Base-by-base conservation (phyloP, 495 filamentous ascomycete species). In the Hypoxylon rickii region DNA sequence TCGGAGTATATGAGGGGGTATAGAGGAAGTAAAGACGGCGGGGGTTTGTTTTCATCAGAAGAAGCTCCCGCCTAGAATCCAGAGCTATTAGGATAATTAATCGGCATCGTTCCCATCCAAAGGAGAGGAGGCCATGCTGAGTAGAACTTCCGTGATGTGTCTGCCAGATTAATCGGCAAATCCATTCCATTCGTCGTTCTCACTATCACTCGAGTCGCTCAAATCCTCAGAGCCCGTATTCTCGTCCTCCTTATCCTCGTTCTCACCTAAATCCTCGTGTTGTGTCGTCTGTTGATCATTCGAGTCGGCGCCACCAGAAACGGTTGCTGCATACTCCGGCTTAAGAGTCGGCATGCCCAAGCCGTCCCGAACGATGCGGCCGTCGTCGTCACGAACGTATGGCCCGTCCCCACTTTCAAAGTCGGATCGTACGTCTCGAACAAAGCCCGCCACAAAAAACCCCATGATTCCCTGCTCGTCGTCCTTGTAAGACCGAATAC, bases 401-500 rank as follows among this genome's bases (percentile, higher is more conserved):
- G 73, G 75, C 3, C 57, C 51, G n/a, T 51, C 56, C 3, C 21
- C 65, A 15, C 57, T 52, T 7, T 44, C 44, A 2, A 36, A 44
- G 4, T 3, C 44, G 15, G 53, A 10, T 37, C 5, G 36, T 41
- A 47, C 67, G 26, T 79, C 74, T 29, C 80, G 66, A 0, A 64
- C 57, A 39, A 70, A 63, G 0, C 61, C 73, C 19, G 68, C 70
- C 4, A 77, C 61, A 57, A 77, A 77, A 49, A 76, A 75, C 0
- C 72, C 73, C 74, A 77, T 77, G 22, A 68, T 58, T 0, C 90
- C 92, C 38, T 89, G 83, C 16, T 84, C 86, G 61, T 89, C 90
- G 29, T 86, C 89, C 59, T 90, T 85, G 61, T 86, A 82, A 44
- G 89, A 91, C 44, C 94, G 73, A 18, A 98, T 83, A 66, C 91